Evolutionary conservation across 768 basidiomycete species (phyloP).

Genomic region (Mycena vitilis): DNA sequence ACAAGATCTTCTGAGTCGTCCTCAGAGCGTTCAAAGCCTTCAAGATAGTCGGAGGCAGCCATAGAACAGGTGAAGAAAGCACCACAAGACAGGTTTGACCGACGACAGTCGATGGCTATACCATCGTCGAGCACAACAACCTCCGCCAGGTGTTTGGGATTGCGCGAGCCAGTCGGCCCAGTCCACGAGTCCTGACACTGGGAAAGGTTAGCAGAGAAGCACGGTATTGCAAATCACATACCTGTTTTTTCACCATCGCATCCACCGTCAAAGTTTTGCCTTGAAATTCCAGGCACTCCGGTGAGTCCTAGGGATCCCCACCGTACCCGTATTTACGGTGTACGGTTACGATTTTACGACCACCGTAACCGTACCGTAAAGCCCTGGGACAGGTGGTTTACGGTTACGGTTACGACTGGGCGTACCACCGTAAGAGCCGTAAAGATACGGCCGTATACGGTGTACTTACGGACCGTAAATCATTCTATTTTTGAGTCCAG

Average conservation of each 20-base stretch:
- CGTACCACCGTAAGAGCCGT: no score
- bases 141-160: background rate
- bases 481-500: no score
- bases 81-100: constrained; percentile 3
- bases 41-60: background rate
- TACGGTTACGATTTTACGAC: no score
- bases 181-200: background rate
- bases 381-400: no score
- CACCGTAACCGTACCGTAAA: no score
- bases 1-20: constrained; percentile 4
- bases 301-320: background rate
- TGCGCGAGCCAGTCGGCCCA: background rate
- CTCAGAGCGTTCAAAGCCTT: constrained; percentile 9
- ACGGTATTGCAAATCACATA: background rate
- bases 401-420: no score
- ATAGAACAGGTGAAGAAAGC: background rate
- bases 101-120: background rate
- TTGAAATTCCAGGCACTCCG: background rate
- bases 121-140: constrained; percentile 3
- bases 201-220: background rate
- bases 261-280: background rate
- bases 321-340: no score
- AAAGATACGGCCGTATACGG: no score
- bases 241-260: background rate
- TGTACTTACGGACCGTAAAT: no score